Percentiles rank a stretch among this genome's conserved stretches.
Evolutionary conservation across 1,139 yeast species (phyloP).

Genomic region (Hyphopichia fennica): DNA sequence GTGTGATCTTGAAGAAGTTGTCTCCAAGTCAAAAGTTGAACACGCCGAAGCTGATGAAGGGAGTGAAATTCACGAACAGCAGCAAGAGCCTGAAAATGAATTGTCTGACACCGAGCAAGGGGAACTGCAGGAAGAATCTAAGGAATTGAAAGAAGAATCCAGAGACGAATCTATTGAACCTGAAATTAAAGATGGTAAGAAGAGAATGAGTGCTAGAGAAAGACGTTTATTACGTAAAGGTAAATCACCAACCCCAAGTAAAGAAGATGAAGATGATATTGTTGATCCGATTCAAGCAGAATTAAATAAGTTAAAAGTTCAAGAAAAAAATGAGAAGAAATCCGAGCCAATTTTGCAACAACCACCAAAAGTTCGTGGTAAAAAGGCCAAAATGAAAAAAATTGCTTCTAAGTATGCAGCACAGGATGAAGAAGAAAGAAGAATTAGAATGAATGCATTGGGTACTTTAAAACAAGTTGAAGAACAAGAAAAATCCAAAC

Average conservation of each 20-base stretch:
- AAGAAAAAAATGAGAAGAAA: slow-evolving; percentile 6
- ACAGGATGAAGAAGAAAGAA: slow-evolving; percentile 88
- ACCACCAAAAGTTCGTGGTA: slow-evolving; percentile 65
- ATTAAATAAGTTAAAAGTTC: slow-evolving; percentile 9
- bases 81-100: slow-evolving; percentile 8
- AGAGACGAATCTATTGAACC: slow-evolving; percentile 1
- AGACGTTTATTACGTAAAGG: slow-evolving; percentile 7
- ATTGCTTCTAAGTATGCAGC: slow-evolving; percentile 80
- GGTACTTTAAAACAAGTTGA: slow-evolving; percentile 79
- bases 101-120: slow-evolving; percentile 11
- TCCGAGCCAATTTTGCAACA: slow-evolving; percentile 14
- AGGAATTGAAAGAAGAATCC: slow-evolving; percentile 6
- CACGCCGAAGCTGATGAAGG: slow-evolving; percentile 6
- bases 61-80: slow-evolving; percentile 7
- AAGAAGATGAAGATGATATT: slow-evolving; percentile 10
- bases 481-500: slow-evolving; percentile 28
- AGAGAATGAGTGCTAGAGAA: slow-evolving; percentile 9
- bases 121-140: slow-evolving; percentile 9
- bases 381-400: slow-evolving; percentile 79
- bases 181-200: slow-evolving; percentile 5
- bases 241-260: slow-evolving; percentile 2
- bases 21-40: slow-evolving; percentile 10
- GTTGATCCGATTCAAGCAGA: slow-evolving; percentile 13
- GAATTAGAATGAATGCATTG: slow-evolving; percentile 69
- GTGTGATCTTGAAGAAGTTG: slow-evolving; percentile 25